Evolutionary conservation across 2,329 filamentous ascomycete species (phyloP).

Genomic region (Cercospora berteroae): DNA sequence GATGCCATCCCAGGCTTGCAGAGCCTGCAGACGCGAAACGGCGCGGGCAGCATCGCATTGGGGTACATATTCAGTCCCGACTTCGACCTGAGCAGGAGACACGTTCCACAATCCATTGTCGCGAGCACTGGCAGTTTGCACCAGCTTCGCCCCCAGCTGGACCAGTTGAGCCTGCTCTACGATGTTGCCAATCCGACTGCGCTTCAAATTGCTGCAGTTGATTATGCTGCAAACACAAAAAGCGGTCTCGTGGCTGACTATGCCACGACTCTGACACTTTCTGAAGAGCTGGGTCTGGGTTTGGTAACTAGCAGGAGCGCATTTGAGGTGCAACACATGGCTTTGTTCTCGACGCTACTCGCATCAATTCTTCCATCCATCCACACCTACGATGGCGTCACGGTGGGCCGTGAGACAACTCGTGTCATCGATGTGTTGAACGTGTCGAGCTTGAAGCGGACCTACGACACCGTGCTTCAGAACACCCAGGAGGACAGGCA

Average conservation of each 20-base stretch:
- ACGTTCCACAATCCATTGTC: constrained; percentile 86
- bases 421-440: constrained; percentile 79
- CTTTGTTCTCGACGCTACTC: constrained; percentile 79
- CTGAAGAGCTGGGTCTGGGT: constrained; percentile 86
- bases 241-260: constrained; percentile 85
- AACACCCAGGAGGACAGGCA: constrained; percentile 53
- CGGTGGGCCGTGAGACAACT: constrained; percentile 76
- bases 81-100: constrained; percentile 86
- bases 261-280: constrained; percentile 70
- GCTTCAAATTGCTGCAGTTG: constrained; percentile 85
- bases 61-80: constrained; percentile 98
- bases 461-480: constrained; percentile 66
- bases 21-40: constrained; percentile 79
- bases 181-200: constrained; percentile 89
- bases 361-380: constrained; percentile 77
- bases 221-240: constrained; percentile 65
- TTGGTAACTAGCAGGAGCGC: constrained; percentile 81
- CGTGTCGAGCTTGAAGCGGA: constrained; percentile 64
- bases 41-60: constrained; percentile 85
- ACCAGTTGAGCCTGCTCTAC: constrained; percentile 89
- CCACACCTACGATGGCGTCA: constrained; percentile 75
- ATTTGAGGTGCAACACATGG: constrained; percentile 94
- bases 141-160: constrained; percentile 76
- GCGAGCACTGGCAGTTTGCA: constrained; percentile 80
- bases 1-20: constrained; percentile 76